Evolutionary conservation across 2,329 filamentous ascomycete genomes (phyloP).

Genomic region (Colletotrichum sp.): DNA sequence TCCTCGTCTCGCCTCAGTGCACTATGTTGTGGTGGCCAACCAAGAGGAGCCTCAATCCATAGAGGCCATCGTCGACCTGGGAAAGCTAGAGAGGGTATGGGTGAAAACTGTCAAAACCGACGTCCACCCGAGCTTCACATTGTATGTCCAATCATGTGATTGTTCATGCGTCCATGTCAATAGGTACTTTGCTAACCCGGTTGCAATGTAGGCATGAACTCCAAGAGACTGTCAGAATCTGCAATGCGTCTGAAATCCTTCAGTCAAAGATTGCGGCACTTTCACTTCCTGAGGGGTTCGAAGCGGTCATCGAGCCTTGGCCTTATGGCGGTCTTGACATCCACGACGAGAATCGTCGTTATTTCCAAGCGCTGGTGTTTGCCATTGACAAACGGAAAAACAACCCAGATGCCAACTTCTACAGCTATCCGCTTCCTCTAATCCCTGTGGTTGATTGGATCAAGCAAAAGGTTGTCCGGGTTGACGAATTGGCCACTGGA

Average conservation of each 20-base stretch:
- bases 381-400: conserved; percentile 11
- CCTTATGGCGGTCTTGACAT: conserved; percentile 29
- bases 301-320: conserved; percentile 60
- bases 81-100: neutral
- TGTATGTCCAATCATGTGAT: neutral
- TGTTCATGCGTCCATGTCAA: neutral
- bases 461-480: conserved; percentile 67
- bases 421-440: conserved; percentile 68
- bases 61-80: conserved; percentile 37
- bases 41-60: conserved; percentile 25
- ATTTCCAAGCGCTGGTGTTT: conserved; percentile 39
- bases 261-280: neutral
- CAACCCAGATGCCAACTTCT: conserved; percentile 55
- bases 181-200: neutral
- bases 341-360: conserved; percentile 11
- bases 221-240: neutral
- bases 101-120: neutral
- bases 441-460: conserved; percentile 69
- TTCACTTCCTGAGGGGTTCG: conserved; percentile 24
- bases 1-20: conserved; percentile 1
- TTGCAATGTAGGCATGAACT: neutral
- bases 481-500: conserved; percentile 72
- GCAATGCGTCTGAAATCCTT: neutral
- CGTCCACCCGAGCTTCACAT: neutral
- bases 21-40: neutral